Base-by-base conservation (phyloP, 2,329 filamentous ascomycete species). In the Diaporthe citri region DNA sequence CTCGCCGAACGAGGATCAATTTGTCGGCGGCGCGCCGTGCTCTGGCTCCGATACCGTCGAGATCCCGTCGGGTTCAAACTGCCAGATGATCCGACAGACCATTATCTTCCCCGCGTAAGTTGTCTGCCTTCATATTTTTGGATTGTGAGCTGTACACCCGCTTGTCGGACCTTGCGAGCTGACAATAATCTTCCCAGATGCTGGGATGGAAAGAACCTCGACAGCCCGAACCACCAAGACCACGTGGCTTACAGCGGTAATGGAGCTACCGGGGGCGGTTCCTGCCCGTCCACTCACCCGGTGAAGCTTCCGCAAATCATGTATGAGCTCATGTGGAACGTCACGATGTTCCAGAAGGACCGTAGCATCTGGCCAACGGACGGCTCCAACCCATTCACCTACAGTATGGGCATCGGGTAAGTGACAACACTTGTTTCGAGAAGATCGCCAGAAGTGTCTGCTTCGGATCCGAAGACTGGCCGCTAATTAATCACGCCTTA, bases 1-100 rank as follows among this genome's bases (percentile, higher is more conserved):
- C 13, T 85, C 85, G 20, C 78, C 85, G 41, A 86, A 81, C 77
- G 87, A 88, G 78, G 83, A 81, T 82, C 83, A 80, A 43, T 88
- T 88, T 77, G 83, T 87, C 7, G 87, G 87, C 48, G 86, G 85
- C 55, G 86, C 86, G 28, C 87, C 87, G 43, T 89, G 87, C 85
- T 82, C 84, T 41, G 87, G 87, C 51, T 81, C 79, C 75, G 87
- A 89, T 80, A 88, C 87, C 4, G 87, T 89, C 62, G 87, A 85
- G 46, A 88, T 89, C 74, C 87, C 87, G 73, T 80, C 80, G 20
- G 81, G 83, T 74, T 82, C 85, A 75, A 82, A 78, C 73, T 88
- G 86, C 84, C 87, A 88, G 82, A 87, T 88, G 84, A 88, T 88
- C 82, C 85, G 87, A 76, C 86, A 88, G 79, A 88, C 87, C 79